Evolutionary conservation across 495 filamentous ascomycete genomes (phyloP).

Genomic region (Trichocladium antarcticum): DNA sequence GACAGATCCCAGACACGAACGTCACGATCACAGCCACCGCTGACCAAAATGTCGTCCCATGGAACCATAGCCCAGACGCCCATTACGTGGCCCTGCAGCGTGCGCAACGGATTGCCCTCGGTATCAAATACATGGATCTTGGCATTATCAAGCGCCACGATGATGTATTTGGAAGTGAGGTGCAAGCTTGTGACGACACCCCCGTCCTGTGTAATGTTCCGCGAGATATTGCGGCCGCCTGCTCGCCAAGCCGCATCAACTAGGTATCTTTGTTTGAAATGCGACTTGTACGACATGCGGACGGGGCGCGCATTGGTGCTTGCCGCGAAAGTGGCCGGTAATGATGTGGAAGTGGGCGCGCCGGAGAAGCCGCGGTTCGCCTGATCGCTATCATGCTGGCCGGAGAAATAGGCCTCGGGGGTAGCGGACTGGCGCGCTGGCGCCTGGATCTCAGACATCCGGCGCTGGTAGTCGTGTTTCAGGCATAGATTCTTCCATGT

Average conservation of each 20-base stretch:
- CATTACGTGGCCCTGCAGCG: slow-evolving; percentile 92
- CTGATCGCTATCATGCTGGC: slow-evolving; percentile 19
- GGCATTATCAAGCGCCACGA: slow-evolving; percentile 94
- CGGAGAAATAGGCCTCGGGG: slow-evolving; percentile 20
- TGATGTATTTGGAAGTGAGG: slow-evolving; percentile 88
- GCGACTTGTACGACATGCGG: slow-evolving; percentile 69
- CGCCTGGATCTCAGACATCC: slow-evolving; percentile 36
- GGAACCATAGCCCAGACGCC: slow-evolving; percentile 99
- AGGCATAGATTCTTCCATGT: slow-evolving; percentile 96
- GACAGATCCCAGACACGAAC: slow-evolving; percentile 96
- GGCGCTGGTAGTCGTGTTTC: slow-evolving; percentile 74
- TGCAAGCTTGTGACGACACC: slow-evolving; percentile 95
- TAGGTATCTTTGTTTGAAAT: slow-evolving; percentile 95
- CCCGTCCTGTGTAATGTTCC: slow-evolving; percentile 87
- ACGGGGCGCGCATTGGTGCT: slow-evolving; percentile 30
- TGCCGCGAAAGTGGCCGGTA: slow-evolving; percentile 29
- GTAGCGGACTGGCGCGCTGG: slow-evolving; percentile 19
- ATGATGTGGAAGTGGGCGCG: slow-evolving; percentile 22
- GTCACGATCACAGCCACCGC: slow-evolving; percentile 92
- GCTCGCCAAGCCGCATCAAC: slow-evolving; percentile 95
- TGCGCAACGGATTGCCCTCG: slow-evolving; percentile 75
- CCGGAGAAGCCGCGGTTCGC: slow-evolving; percentile 29
- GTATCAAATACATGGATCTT: slow-evolving; percentile 97
- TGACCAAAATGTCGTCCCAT: slow-evolving; percentile 90
- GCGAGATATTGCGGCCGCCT: slow-evolving; percentile 64